A percentile compares a stretch with the other conserved stretches of the same genome.
phyloP scores from a whole-genome alignment of 805 yeast genomes.

The Hanseniaspora mollemarum region DNA sequence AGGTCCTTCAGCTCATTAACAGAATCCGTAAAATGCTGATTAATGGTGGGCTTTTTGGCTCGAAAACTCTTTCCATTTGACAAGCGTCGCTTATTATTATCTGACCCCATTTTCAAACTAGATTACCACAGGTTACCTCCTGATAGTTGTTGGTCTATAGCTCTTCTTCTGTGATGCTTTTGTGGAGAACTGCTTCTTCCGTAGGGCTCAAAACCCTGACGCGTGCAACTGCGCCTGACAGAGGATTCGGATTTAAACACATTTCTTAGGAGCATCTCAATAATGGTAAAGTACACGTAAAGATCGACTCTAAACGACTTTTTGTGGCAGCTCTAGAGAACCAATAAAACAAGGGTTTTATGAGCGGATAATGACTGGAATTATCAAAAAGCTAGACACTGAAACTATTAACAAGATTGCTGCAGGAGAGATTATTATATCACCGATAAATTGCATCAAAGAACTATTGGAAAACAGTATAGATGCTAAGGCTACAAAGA shows the following conservation, averaged over 20 bases:
- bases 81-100: not conserved
- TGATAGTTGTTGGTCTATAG: not conserved
- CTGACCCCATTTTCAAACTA: not conserved
- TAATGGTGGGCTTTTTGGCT: not conserved
- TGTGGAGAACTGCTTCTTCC: too few species aligned
- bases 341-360: not conserved
- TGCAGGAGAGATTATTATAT: conserved; percentile 91
- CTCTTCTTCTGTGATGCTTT: too few species aligned
- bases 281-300: too few species aligned
- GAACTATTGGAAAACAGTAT: conserved; percentile 86
- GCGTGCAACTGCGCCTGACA: too few species aligned
- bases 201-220: too few species aligned
- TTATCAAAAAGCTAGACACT: conserved; percentile 42
- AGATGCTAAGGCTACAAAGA: conserved; percentile 65
- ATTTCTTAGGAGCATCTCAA: too few species aligned
- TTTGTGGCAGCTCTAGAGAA: not conserved
- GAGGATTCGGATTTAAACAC: too few species aligned
- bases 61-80: not conserved
- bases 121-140: too few species aligned
- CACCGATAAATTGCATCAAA: conserved; percentile 88
- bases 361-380: not conserved
- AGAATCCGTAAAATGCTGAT: conserved; percentile 8
- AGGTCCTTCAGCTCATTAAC: conserved; percentile 7
- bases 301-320: too few species aligned
- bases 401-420: conserved; percentile 83